phyloP scores from a whole-genome alignment of 140 eudicot species.

The Senecio squalidus region DNA sequence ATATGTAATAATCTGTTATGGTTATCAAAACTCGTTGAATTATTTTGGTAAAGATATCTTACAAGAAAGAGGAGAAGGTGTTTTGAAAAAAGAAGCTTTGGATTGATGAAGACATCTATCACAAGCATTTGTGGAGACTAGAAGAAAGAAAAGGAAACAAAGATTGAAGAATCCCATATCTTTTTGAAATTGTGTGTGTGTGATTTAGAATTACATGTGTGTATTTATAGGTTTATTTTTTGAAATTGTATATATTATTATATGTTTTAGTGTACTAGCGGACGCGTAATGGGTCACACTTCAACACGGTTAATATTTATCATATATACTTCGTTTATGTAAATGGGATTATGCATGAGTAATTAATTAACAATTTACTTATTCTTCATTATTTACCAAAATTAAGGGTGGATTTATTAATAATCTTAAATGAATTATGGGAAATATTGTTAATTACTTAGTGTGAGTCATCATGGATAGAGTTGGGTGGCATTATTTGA shows the following conservation, averaged over 20 bases:
- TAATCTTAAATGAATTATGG: no score
- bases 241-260: neutral
- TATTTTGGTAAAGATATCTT: constrained; percentile 24
- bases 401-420: neutral
- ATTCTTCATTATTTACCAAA: neutral
- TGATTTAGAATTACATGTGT: constrained; percentile 11
- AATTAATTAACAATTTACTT: neutral
- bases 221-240: constrained; percentile 23
- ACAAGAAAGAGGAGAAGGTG: constrained; percentile 62
- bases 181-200: neutral
- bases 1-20: no score
- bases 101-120: constrained; percentile 74
- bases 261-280: neutral
- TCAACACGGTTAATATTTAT: constrained; percentile 25
- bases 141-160: constrained; percentile 26
- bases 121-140: constrained; percentile 45
- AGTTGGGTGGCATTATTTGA: no score
- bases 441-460: no score
- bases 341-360: neutral
- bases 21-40: no score
- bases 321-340: neutral
- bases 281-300: constrained; percentile 33
- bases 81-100: constrained; percentile 62
- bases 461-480: no score
- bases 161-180: constrained; percentile 30